These are phyloP conservation scores for apple (Malus domestica) DNA, from an alignment of 306 rosid genomes.

Conservation along the genomic window DNA sequence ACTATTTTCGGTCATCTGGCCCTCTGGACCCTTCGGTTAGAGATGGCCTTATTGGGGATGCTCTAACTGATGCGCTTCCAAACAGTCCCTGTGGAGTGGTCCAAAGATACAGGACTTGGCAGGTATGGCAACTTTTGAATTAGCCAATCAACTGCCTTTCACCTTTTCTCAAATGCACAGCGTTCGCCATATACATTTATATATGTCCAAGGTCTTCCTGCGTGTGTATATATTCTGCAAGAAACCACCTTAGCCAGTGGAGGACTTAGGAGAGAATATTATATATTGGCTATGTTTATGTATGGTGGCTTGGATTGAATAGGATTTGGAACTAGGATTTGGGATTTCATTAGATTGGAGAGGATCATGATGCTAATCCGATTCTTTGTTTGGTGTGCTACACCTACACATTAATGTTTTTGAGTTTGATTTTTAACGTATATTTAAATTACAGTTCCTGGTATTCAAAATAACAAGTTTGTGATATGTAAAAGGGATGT, in stretches of 20 bases:
- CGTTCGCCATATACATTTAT: neutral
- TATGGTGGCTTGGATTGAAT: neutral
- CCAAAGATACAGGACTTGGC: conserved; percentile 10
- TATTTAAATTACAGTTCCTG: no score
- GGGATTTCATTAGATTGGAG: neutral
- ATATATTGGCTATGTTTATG: neutral
- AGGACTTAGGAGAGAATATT: neutral
- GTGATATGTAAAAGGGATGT: no score
- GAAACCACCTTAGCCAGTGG: neutral
- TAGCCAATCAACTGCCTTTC: neutral
- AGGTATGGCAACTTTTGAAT: neutral
- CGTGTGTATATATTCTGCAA: no score
- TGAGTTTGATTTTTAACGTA: neutral
- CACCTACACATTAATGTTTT: neutral
- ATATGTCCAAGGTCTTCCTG: no score
- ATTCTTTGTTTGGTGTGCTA: neutral
- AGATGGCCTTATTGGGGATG: no score
- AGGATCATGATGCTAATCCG: neutral
- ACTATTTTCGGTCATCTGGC: no score
- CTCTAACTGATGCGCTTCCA: conserved; percentile 4
- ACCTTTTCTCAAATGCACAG: neutral
- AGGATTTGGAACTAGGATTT: neutral
- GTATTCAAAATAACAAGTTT: neutral
- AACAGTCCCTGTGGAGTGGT: conserved; percentile 14
- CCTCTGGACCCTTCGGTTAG: no score